Conservation (phyloP, 2,329 filamentous ascomycete genomes). For the Colletotrichum australisinense region DNA sequence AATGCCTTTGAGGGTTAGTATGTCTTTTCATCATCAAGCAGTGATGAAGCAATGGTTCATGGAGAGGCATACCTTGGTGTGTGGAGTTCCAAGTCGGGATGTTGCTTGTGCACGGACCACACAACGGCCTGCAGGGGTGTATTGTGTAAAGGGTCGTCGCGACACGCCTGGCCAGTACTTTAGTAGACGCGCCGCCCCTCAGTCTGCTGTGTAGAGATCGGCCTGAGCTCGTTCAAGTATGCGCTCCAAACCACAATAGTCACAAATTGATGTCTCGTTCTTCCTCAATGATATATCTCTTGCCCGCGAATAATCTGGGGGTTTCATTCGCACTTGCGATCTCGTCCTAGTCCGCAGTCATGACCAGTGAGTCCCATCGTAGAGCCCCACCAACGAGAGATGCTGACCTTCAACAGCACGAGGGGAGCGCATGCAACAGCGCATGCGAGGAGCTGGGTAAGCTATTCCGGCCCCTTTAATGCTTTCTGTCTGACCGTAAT, state of each 20-base stretch:
- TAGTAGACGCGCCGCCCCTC: slow-evolving; percentile 28
- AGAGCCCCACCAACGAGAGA: slow-evolving; percentile 12
- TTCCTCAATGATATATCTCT: background rate
- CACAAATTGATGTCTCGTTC: background rate
- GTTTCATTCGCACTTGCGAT: background rate
- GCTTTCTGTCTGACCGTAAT: slow-evolving; percentile 21
- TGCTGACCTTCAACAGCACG: slow-evolving; percentile 53
- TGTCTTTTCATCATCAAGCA: background rate
- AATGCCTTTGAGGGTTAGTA: background rate
- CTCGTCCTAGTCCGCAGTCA: slow-evolving; percentile 34
- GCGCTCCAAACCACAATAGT: background rate
- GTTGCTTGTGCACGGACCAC: background rate
- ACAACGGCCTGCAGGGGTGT: background rate
- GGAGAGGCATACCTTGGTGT: background rate
- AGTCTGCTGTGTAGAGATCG: background rate
- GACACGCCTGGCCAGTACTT: background rate
- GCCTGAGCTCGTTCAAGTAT: background rate
- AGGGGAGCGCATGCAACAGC: slow-evolving; percentile 72
- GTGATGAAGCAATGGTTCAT: background rate
- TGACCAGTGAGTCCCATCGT: slow-evolving; percentile 47
- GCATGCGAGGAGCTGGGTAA: slow-evolving; percentile 73
- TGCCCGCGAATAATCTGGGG: background rate
- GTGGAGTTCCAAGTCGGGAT: background rate
- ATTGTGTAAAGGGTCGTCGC: background rate
- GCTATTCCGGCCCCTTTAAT: slow-evolving; percentile 38